phyloP scores from a whole-genome alignment of 208 protist genomes.

The Leishmania tarentolae region DNA sequence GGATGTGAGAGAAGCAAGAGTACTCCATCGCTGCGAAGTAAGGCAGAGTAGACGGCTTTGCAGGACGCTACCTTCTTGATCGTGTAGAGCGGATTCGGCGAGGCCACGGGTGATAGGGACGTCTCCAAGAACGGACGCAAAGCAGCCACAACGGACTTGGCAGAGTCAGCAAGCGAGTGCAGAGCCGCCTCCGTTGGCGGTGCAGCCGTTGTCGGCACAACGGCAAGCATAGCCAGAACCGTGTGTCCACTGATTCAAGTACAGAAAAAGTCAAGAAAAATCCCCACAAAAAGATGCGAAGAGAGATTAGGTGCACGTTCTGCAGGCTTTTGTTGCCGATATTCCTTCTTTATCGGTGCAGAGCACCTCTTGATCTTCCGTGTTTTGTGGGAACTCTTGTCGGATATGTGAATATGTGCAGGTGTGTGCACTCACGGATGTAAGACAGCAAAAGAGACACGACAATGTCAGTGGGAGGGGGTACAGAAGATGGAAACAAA shows the following conservation, averaged over 20 bases:
- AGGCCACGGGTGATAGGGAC: neutral
- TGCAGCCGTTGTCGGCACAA: slow-evolving; percentile 23
- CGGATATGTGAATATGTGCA: neutral
- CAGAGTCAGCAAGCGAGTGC: slow-evolving; percentile 15
- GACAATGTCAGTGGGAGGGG: neutral
- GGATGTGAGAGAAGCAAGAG: slow-evolving; percentile 20
- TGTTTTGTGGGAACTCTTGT: neutral
- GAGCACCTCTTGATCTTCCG: neutral
- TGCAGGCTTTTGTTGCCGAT: neutral
- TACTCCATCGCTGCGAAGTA: slow-evolving; percentile 29
- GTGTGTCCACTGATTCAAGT: neutral
- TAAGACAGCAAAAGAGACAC: neutral
- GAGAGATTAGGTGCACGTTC: no score
- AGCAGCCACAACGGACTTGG: slow-evolving; percentile 23
- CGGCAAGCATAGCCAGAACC: slow-evolving; percentile 13
- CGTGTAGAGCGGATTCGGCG: neutral
- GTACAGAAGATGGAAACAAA: neutral
- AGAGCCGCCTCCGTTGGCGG: slow-evolving; percentile 9
- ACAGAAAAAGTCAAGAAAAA: neutral
- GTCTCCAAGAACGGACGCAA: slow-evolving; percentile 13
- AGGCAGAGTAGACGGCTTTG: slow-evolving; percentile 22
- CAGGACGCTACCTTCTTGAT: slow-evolving; percentile 30
- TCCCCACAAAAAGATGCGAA: neutral
- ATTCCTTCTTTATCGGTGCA: neutral
- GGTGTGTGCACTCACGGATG: neutral